A percentile compares a stretch with the other conserved stretches of the same genome.
Evolutionary conservation across 805 yeast genomes (phyloP).

Genomic region (Clavispora carvajalis): DNA sequence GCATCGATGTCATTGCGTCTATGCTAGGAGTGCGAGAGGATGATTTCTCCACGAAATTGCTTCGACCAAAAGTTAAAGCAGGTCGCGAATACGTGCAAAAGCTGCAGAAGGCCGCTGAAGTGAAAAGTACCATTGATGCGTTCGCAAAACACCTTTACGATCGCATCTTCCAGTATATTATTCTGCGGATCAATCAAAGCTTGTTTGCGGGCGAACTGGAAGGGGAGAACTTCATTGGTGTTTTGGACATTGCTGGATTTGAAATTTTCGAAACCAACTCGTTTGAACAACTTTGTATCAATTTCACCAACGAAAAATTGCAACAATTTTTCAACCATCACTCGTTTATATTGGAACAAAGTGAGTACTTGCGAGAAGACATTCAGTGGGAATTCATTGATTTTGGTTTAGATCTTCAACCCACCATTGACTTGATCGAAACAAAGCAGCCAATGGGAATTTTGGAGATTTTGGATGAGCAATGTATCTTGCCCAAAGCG

Average conservation of each 20-base stretch:
- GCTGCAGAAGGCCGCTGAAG: slow-evolving; percentile 73
- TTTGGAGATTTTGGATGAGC: slow-evolving; percentile 85
- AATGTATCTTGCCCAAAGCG: slow-evolving; percentile 90
- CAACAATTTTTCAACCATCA: slow-evolving; percentile 62
- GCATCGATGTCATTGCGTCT: slow-evolving; percentile 47
- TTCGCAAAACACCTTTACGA: slow-evolving; percentile 85
- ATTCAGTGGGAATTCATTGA: slow-evolving; percentile 75
- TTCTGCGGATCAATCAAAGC: slow-evolving; percentile 66
- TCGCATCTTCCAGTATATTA: slow-evolving; percentile 71
- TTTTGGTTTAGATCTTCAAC: slow-evolving; percentile 91
- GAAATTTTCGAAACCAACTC: slow-evolving; percentile 55
- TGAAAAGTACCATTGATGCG: slow-evolving; percentile 77
- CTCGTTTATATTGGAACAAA: slow-evolving; percentile 55
- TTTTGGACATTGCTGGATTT: slow-evolving; percentile 58
- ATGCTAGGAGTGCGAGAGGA: slow-evolving; percentile 59
- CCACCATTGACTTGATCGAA: slow-evolving; percentile 90
- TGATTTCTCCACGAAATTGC: slow-evolving; percentile 50
- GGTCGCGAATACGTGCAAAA: slow-evolving; percentile 84
- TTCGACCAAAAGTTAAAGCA: slow-evolving; percentile 83
- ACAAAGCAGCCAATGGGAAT: slow-evolving; percentile 70
- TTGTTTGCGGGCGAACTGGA: slow-evolving; percentile 28
- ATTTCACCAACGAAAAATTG: slow-evolving; percentile 55
- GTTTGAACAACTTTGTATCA: slow-evolving; percentile 57
- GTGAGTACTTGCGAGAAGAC: slow-evolving; percentile 54
- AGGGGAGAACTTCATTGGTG: slow-evolving; percentile 43